Conservation (phyloP, 169 alveolate species). For the Eimeria acervulina region DNA sequence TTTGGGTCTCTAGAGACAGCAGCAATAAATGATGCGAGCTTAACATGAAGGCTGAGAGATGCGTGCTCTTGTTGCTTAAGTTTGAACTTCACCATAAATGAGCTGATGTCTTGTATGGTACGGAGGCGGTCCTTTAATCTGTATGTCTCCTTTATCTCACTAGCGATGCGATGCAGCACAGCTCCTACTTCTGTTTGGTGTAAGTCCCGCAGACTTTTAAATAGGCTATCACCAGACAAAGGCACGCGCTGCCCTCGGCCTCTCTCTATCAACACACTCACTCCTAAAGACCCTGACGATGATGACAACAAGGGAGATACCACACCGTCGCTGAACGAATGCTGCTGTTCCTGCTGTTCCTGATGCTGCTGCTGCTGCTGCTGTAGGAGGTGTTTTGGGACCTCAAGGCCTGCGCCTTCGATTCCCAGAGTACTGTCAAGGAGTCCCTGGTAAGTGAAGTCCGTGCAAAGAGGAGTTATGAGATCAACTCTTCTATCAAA, state of each 20-base stretch:
- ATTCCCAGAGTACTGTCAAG: slow-evolving; percentile 88
- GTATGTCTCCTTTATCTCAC: slow-evolving; percentile 92
- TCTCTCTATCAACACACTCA: not conserved
- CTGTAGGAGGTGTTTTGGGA: slow-evolving; percentile 84
- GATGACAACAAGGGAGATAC: not conserved
- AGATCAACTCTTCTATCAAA: slow-evolving; percentile 90
- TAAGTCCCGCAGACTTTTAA: slow-evolving; percentile 89
- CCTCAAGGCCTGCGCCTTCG: slow-evolving; percentile 87
- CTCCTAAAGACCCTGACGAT: not conserved
- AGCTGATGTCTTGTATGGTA: slow-evolving; percentile 92
- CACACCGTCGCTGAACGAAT: not conserved
- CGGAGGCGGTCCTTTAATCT: slow-evolving; percentile 90
- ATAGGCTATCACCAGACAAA: slow-evolving; percentile 88
- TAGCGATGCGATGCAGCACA: slow-evolving; percentile 92
- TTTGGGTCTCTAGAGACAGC: slow-evolving; percentile 88
- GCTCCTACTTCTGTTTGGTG: slow-evolving; percentile 91
- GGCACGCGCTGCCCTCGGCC: slow-evolving; percentile 57
- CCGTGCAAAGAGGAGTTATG: slow-evolving; percentile 90
- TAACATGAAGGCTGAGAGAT: slow-evolving; percentile 93
- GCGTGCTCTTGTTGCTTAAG: slow-evolving; percentile 93
- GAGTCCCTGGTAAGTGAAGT: slow-evolving; percentile 91
- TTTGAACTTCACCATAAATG: slow-evolving; percentile 92
- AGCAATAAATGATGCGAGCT: slow-evolving; percentile 91
- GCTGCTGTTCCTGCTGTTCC: not conserved
- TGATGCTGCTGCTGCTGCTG: slow-evolving; percentile 77